These are phyloP conservation scores for Fusarium sp. DNA, from an alignment of 2,329 filamentous ascomycete genomes.

Conservation along the genomic window DNA sequence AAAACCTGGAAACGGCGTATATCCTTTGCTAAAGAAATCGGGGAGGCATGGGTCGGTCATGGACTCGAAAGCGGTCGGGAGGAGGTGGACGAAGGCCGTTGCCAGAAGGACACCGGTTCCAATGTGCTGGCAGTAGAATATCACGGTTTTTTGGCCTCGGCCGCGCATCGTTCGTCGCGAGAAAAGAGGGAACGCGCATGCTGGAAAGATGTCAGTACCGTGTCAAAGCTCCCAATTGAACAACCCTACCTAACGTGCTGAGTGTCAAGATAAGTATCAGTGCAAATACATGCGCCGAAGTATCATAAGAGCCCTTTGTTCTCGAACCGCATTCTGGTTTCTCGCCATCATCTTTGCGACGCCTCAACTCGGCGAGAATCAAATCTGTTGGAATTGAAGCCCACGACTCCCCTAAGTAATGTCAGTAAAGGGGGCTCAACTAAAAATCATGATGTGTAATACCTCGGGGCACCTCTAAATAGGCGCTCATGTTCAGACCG, in stretches of 20 bases:
- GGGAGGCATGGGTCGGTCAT: conserved; percentile 78
- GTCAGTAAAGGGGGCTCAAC: conserved; percentile 33
- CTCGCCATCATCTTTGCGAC: conserved; percentile 53
- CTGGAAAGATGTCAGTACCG: conserved; percentile 46
- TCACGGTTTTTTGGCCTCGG: conserved; percentile 65
- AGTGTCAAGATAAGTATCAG: conserved; percentile 71
- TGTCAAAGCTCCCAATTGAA: not conserved
- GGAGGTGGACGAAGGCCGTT: conserved; percentile 83
- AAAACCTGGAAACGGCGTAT: conserved; percentile 80
- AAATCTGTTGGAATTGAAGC: conserved; percentile 61
- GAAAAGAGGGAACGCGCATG: conserved; percentile 73
- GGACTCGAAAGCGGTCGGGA: conserved; percentile 73
- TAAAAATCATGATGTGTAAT: not conserved
- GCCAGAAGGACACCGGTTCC: conserved; percentile 88
- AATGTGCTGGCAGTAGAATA: conserved; percentile 77
- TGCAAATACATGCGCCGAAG: conserved; percentile 72
- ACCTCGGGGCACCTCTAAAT: conserved; percentile 35
- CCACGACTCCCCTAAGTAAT: conserved; percentile 48
- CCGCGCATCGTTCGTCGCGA: conserved; percentile 67
- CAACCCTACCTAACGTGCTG: conserved; percentile 63
- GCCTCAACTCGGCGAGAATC: conserved; percentile 62
- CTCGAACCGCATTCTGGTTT: conserved; percentile 63
- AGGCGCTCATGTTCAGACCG: conserved; percentile 31
- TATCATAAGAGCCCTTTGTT: conserved; percentile 68
- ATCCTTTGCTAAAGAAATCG: conserved; percentile 80